Conservation (phyloP, 2,329 filamentous ascomycete species). For the Penicillium aurantiogriseum region DNA sequence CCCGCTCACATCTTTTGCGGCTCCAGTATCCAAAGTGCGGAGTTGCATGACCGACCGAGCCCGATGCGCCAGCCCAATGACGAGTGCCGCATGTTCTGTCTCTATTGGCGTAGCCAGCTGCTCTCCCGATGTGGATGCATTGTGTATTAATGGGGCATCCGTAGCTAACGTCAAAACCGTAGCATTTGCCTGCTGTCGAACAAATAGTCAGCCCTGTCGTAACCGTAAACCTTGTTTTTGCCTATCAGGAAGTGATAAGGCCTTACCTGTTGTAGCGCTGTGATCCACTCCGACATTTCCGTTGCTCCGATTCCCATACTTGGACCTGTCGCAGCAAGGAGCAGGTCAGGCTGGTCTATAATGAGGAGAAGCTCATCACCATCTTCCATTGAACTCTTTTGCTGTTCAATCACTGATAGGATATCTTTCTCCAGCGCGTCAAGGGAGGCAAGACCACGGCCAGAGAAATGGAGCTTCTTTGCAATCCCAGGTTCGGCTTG, state of each 20-base stretch:
- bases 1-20: slow-evolving; percentile 87
- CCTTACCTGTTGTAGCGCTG: slow-evolving; percentile 63
- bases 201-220: slow-evolving; percentile 9
- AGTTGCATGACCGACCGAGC: slow-evolving; percentile 70
- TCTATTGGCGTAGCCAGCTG: slow-evolving; percentile 64
- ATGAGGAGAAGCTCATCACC: slow-evolving; percentile 54
- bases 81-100: slow-evolving; percentile 67
- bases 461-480: slow-evolving; percentile 32
- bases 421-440: slow-evolving; percentile 39
- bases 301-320: slow-evolving; percentile 43
- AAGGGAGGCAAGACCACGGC: slow-evolving; percentile 30
- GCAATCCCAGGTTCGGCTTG: slow-evolving; percentile 20
- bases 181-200: slow-evolving; percentile 58
- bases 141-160: slow-evolving; percentile 67
- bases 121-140: slow-evolving; percentile 33
- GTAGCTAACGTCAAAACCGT: slow-evolving; percentile 68
- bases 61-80: slow-evolving; percentile 70
- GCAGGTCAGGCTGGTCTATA: slow-evolving; percentile 64
- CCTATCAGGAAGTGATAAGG: background rate
- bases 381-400: slow-evolving; percentile 28
- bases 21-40: slow-evolving; percentile 77
- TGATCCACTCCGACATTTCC: slow-evolving; percentile 56
- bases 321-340: slow-evolving; percentile 59
- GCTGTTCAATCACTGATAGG: slow-evolving; percentile 30
- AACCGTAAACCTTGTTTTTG: background rate